Evolutionary conservation across 169 alveolate genomes (phyloP).

Genomic region (Babesia sp.): DNA sequence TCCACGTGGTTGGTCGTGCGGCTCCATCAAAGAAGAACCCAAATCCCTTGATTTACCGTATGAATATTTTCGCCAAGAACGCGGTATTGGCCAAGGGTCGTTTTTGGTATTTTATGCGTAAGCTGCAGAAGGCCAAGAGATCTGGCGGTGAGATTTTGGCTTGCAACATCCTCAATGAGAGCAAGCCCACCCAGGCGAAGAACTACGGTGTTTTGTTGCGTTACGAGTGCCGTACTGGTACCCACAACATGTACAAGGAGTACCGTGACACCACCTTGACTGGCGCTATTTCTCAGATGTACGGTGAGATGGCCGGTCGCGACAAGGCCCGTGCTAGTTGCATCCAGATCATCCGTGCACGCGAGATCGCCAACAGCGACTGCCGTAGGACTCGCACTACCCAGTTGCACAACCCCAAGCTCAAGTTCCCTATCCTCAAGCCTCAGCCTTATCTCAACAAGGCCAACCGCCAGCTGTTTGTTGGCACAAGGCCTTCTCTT

Average conservation of each 20-base stretch:
- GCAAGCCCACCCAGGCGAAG: slow-evolving; percentile 88
- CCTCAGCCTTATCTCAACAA: slow-evolving; percentile 50
- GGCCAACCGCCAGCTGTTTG: slow-evolving; percentile 46
- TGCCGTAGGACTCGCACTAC: slow-evolving; percentile 86
- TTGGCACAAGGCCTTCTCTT: slow-evolving; percentile 43
- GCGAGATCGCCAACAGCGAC: slow-evolving; percentile 78
- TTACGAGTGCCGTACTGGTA: slow-evolving; percentile 97
- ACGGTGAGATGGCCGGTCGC: slow-evolving; percentile 97
- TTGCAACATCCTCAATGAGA: slow-evolving; percentile 85
- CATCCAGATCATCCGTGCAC: slow-evolving; percentile 90
- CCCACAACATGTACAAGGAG: slow-evolving; percentile 99
- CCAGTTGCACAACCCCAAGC: slow-evolving; percentile 82
- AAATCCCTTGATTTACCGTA: slow-evolving; percentile 88
- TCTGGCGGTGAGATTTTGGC: slow-evolving; percentile 96
- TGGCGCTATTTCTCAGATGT: slow-evolving; percentile 96
- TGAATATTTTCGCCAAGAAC: slow-evolving; percentile 97
- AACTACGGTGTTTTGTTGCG: slow-evolving; percentile 97
- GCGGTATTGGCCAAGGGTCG: slow-evolving; percentile 95
- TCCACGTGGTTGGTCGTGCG: slow-evolving; percentile 94
- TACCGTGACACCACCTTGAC: slow-evolving; percentile 92
- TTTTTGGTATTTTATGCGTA: slow-evolving; percentile 97
- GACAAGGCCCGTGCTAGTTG: slow-evolving; percentile 95
- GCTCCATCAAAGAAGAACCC: slow-evolving; percentile 92
- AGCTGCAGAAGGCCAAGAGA: slow-evolving; percentile 92
- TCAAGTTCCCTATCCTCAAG: slow-evolving; percentile 86